Base-by-base conservation (phyloP, 352 stramenopile genomes). In the Globisporangium nagaii region DNA sequence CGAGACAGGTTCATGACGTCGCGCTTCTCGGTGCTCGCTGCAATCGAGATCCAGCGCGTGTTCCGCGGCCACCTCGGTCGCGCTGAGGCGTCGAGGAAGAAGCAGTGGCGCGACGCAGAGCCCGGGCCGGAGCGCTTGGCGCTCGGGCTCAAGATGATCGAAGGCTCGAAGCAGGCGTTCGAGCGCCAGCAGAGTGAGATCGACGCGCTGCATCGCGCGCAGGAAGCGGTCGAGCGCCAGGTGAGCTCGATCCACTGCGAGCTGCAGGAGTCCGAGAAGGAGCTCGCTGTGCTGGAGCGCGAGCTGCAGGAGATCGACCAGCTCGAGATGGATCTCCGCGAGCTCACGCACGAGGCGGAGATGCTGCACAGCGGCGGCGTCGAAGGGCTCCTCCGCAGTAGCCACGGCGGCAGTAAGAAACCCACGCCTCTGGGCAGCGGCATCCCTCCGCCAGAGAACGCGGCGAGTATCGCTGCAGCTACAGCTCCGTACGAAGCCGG, bases 261-360 rank as follows among this genome's bases (percentile, higher is more conserved):
- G n/a, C 65, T 98, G 12, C 79, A 90, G 44, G 88, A 94, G 24
- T 93, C 84, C 4, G 91, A 98, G 63, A 83, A 88, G 36, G 93
- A 98, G 60, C 66, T 98, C 11, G 79, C 73, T 6, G 73, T 96
- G 7, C 62, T 98, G 20, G 93, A 98, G 66, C 71, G 75, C 1
- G 93, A 98, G 53, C 60, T 98, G 35, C 79, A 95, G 53, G 86
- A 97, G 56, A 96, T 98, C 34, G 91, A 97, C 58, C 87, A 98
- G 56, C 70, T 98, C 9, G 92, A 98, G 53, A 59, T 71, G 4
- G 89, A 97, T 45, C 62, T 98, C 22, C 73, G 88, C 7, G 81
- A 97, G 56, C 65, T 98, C 32, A 97, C 90, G 11, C 92, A 97
- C 51, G 90, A 98, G 57, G 78, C 82, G 13, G 86, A 96, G 48